Percentiles rank a stretch among this genome's conserved stretches.
Conservation (phyloP, 2,329 filamentous ascomycete species). For the Aspergillus ustus region DNA sequence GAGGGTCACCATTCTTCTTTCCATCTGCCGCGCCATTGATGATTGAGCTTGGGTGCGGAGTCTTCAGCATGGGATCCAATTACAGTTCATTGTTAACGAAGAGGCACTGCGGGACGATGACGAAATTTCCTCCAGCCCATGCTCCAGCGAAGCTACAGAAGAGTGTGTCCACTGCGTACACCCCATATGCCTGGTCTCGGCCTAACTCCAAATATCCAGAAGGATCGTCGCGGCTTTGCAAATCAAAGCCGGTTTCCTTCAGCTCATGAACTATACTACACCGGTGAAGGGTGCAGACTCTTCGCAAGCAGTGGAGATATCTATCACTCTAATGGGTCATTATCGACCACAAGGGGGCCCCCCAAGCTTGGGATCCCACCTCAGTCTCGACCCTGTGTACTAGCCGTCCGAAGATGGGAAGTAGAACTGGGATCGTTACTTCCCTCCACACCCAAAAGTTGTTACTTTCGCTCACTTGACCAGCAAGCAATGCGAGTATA, state of each 20-base stretch:
- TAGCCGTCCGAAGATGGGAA: not conserved
- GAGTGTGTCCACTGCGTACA: not conserved
- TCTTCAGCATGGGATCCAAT: conserved; percentile 9
- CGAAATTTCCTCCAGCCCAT: not conserved
- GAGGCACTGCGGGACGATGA: not conserved
- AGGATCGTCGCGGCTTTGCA: not conserved
- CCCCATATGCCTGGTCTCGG: not conserved
- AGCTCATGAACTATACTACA: not conserved
- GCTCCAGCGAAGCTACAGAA: conserved; percentile 2
- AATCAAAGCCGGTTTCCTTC: not conserved
- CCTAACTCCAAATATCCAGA: not conserved
- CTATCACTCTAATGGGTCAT: not conserved
- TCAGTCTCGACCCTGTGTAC: not conserved
- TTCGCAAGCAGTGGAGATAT: not conserved
- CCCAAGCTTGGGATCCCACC: not conserved
- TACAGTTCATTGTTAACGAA: conserved; percentile 8
- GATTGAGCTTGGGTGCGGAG: conserved; percentile 9
- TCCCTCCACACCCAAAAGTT: conserved; percentile 12
- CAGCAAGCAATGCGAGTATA: conserved; percentile 17
- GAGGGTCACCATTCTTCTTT: conserved; percentile 13
- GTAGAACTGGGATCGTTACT: not conserved
- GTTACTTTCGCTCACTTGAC: conserved; percentile 21
- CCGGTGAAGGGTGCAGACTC: not conserved
- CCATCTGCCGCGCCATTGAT: conserved; percentile 2
- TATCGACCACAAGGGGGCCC: not conserved